These are phyloP conservation scores for Biscogniauxia sp. DNA, from an alignment of 2,329 filamentous ascomycete species.

Conservation along the genomic window DNA sequence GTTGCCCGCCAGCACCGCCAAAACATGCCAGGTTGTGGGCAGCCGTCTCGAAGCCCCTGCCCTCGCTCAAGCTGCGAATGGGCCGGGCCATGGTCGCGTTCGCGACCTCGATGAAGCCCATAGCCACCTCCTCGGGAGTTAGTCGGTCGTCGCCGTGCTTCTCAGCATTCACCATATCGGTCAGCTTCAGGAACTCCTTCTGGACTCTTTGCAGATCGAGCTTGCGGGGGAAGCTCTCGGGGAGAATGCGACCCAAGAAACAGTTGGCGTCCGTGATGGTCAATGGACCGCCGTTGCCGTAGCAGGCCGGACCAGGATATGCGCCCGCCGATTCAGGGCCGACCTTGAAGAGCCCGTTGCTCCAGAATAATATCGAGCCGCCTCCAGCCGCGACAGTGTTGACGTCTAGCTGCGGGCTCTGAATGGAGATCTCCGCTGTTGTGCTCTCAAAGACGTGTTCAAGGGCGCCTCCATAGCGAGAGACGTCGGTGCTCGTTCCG, in stretches of 20 bases:
- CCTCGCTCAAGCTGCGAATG: constrained; percentile 61
- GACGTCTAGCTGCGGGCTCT: constrained; percentile 73
- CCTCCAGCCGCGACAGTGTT: constrained; percentile 77
- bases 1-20: constrained; percentile 71
- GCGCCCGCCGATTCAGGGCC: constrained; percentile 71
- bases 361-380: constrained; percentile 67
- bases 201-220: constrained; percentile 40
- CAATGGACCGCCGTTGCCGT: constrained; percentile 68
- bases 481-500: constrained; percentile 72
- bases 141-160: constrained; percentile 29
- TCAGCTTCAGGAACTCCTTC: constrained; percentile 40
- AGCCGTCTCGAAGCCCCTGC: constrained; percentile 36
- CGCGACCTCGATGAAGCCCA: constrained; percentile 71
- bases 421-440: constrained; percentile 75
- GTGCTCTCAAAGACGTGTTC: constrained; percentile 66
- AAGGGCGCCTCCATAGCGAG: constrained; percentile 54
- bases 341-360: constrained; percentile 70
- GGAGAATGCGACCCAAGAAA: constrained; percentile 56
- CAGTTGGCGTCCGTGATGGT: constrained; percentile 73
- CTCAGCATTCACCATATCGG: constrained; percentile 40
- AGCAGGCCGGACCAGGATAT: constrained; percentile 71
- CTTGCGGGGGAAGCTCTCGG: constrained; percentile 70
- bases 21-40: constrained; percentile 40
- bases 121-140: constrained; percentile 45
- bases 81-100: constrained; percentile 75